Base-by-base conservation (phyloP, 768 basidiomycete species). In the Cubamyces lactineus region DNA sequence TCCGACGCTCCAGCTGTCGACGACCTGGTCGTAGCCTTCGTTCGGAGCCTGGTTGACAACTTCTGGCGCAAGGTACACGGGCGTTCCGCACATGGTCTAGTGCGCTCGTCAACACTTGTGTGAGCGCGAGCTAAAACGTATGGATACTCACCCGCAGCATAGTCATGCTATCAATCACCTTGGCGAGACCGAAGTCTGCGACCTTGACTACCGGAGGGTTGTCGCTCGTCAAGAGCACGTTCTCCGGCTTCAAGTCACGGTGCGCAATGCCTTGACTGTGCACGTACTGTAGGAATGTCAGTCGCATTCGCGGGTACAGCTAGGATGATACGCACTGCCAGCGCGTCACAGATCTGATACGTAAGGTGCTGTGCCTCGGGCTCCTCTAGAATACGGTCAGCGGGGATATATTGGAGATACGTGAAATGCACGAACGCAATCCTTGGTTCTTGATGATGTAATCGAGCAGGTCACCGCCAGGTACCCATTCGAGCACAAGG, bases 1-100 rank as follows among this genome's bases (percentile, higher is more conserved):
- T 6, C 97, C 96, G 12, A 95, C 85, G 48, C 93, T 96, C 95
- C 95, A 99, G 64, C 92, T 94, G 71, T 99, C 97, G 52, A 98
- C 97, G 19, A 90, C 77, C 59, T 88, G 84, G 69, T 90, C 88
- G 70, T 99, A 98, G 2, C 95, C 96, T 58, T 84, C 77, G 28
- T 80, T 75, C 46, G 79, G 74, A 4, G 69, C 52, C 64, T 89
- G 87, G 63, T 77, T 77, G 51, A 98, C 90, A 34, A 99, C 93
- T 67, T 98, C 96, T 1, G 94, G 94, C 0, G 94, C 95, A 5
- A 97, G 86, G 72, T 98, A 98, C 66, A 86, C 87, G 0, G 96
- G 96, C 0, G 97, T 99, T 4, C 96, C 96, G 68, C 96, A 98
- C 91, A 96, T 93, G 0, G 96, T 96, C 86, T 91, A 69, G 16